These are phyloP conservation scores for Rubia balearica DNA, from an alignment of 305 asterid genomes.

Conservation along the genomic window DNA sequence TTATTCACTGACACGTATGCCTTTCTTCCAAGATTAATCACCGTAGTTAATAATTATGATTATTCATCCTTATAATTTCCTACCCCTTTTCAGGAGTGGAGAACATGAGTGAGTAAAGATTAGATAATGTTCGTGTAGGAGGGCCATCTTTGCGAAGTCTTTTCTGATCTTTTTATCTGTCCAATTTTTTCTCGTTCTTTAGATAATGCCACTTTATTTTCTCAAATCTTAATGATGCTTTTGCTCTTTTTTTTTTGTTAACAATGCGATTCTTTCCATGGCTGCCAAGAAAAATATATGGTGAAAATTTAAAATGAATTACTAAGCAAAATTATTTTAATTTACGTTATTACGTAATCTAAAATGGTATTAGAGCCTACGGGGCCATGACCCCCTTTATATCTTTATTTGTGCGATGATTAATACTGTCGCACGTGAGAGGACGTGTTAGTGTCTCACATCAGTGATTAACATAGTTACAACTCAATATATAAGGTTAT, in stretches of 20 bases:
- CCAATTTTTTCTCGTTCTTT: neutral
- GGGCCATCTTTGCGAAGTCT: neutral
- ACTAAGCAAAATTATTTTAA: too few relatives aligned
- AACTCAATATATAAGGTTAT: too few relatives aligned
- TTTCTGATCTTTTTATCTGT: neutral
- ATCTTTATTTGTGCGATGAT: too few relatives aligned
- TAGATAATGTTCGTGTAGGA: conserved; percentile 3
- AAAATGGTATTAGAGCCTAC: too few relatives aligned
- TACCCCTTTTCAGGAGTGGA: neutral
- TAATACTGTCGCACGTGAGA: too few relatives aligned
- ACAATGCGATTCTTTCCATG: conserved; percentile 23
- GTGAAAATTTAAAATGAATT: too few relatives aligned
- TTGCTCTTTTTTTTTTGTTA: neutral
- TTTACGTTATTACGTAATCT: too few relatives aligned
- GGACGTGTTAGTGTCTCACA: too few relatives aligned
- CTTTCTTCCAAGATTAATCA: neutral
- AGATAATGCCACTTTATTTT: conserved; percentile 1
- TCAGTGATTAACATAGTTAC: too few relatives aligned
- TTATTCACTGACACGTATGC: neutral
- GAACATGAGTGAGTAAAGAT: neutral
- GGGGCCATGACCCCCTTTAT: too few relatives aligned
- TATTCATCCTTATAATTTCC: too few relatives aligned
- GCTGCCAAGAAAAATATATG: conserved; percentile 29
- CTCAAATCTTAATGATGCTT: neutral
- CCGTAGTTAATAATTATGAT: too few relatives aligned